Percentiles rank a stretch among this genome's conserved stretches.
Evolutionary conservation across 2,329 filamentous ascomycete genomes (phyloP).

Genomic region (Pseudohalonectria lignicola): DNA sequence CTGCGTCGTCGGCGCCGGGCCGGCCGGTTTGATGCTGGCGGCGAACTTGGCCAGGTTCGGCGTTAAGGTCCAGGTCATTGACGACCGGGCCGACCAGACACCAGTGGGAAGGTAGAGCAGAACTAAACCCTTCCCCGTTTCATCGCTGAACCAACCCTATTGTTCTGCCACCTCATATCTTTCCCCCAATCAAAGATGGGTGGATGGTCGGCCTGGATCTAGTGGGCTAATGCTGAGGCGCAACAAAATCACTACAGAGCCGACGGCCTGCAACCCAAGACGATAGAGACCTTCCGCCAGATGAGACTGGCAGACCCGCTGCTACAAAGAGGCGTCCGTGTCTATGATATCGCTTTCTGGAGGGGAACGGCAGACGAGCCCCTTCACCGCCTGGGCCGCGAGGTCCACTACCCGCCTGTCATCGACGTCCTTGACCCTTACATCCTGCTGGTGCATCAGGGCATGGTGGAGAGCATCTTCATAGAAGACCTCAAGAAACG

Average conservation of each 20-base stretch:
- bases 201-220: no score
- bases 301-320: conserved; percentile 61
- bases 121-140: conserved; percentile 2
- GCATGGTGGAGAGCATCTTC: conserved; percentile 63
- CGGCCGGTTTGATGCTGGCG: conserved; percentile 44
- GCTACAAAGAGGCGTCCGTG: conserved; percentile 53
- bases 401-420: conserved; percentile 56
- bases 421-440: conserved; percentile 47
- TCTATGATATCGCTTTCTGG: conserved; percentile 71
- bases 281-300: conserved; percentile 66
- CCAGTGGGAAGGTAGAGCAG: conserved; percentile 24
- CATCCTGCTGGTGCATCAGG: conserved; percentile 55
- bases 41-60: conserved; percentile 47
- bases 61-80: conserved; percentile 43
- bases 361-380: conserved; percentile 47
- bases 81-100: conserved; percentile 46
- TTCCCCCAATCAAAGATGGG: no score
- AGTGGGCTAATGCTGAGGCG: no score
- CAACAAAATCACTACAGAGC: conserved; percentile 33
- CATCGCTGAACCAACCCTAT: no score
- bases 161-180: no score
- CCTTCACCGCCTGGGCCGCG: conserved; percentile 17
- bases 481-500: conserved; percentile 57
- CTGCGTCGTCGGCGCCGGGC: conserved; percentile 42
- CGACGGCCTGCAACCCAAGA: conserved; percentile 68